phyloP scores from a whole-genome alignment of 148 eudicot genomes.

The Camellia sinensis region DNA sequence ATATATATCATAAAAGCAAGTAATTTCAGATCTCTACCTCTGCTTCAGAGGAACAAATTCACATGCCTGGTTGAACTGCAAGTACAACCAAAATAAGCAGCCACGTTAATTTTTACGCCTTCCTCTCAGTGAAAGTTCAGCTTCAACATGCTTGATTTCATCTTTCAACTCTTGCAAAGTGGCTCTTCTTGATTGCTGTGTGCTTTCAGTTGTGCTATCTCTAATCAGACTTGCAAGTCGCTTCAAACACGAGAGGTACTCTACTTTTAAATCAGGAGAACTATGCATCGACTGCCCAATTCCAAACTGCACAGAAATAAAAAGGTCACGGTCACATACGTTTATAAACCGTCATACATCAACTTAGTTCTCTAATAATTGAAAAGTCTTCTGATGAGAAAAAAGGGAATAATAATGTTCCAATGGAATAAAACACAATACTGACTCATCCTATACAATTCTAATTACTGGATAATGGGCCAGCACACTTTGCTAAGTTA shows the following conservation, averaged over 20 bases:
- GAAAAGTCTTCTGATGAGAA: neutral
- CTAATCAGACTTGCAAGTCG: slow-evolving; percentile 35
- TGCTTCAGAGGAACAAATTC: neutral
- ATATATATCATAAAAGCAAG: neutral
- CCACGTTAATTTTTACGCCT: slow-evolving; percentile 9
- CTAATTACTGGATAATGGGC: neutral
- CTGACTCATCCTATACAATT: neutral
- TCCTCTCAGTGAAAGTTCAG: slow-evolving; percentile 23
- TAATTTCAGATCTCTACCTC: neutral
- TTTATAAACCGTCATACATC: neutral
- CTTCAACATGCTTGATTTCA: slow-evolving; percentile 53
- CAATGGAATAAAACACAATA: neutral
- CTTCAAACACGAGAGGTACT: slow-evolving; percentile 61
- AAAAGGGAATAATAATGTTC: neutral
- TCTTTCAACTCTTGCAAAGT: slow-evolving; percentile 43
- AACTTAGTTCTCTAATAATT: neutral
- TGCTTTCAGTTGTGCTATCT: slow-evolving; percentile 14
- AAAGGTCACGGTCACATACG: neutral
- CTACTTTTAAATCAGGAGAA: slow-evolving; percentile 37
- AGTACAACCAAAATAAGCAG: neutral
- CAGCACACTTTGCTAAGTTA: no score
- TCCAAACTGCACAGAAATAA: slow-evolving; percentile 43
- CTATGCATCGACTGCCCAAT: slow-evolving; percentile 23
- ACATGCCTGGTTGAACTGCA: neutral
- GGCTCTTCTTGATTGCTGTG: slow-evolving; percentile 17